Base-by-base conservation (phyloP, 805 yeast species). In the Zygoascus tannicola region DNA sequence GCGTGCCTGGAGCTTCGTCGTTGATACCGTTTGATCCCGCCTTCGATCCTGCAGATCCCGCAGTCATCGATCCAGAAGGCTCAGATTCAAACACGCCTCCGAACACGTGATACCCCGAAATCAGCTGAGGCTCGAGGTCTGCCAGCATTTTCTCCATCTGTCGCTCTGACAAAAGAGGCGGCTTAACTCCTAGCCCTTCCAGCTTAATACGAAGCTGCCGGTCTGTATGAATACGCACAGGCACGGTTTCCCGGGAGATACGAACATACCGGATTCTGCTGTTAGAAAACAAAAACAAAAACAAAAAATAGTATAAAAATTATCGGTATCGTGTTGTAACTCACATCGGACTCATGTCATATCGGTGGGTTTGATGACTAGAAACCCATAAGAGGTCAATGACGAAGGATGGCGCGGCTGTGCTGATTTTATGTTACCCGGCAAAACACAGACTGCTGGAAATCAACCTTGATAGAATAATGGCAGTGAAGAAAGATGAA, bases 211-310 rank as follows among this genome's bases (percentile, higher is more conserved):
- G n/a, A 5, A 45, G 32, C 33, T 45, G 42, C 18, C 48, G 44
- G 41, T 45, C 48, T 3, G 36, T 20, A 32, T 41, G 39, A n/a
- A 45, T 38, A 12, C 48, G 22, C 14, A 45, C 26, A 3, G 48
- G 48, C n/a, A 41, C 26, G 22, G 38, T 37, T 21, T 7, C 22
- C 21, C 26, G 14, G 14, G 34, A 15, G 16, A 41, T 30, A 16
- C 38, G 21, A 18, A 38, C 30, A 34, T 38, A 39, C 26, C 42
- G 21, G 14, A 44, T 39, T 8, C 30, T 26, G 12, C n/a, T n/a
- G n/a, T n/a, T n/a, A n/a, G n/a, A n/a, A n/a, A n/a, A n/a, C n/a
- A n/a, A n/a, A n/a, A n/a, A n/a, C n/a, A n/a, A n/a, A n/a, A n/a
- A n/a, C n/a, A n/a, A n/a, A n/a, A n/a, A n/a, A n/a, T n/a, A n/a